Percentiles rank a stretch among this genome's conserved stretches.
These are phyloP conservation scores for Paradendryphiella salina DNA, from an alignment of 2,329 filamentous ascomycete genomes.

Conservation along the genomic window DNA sequence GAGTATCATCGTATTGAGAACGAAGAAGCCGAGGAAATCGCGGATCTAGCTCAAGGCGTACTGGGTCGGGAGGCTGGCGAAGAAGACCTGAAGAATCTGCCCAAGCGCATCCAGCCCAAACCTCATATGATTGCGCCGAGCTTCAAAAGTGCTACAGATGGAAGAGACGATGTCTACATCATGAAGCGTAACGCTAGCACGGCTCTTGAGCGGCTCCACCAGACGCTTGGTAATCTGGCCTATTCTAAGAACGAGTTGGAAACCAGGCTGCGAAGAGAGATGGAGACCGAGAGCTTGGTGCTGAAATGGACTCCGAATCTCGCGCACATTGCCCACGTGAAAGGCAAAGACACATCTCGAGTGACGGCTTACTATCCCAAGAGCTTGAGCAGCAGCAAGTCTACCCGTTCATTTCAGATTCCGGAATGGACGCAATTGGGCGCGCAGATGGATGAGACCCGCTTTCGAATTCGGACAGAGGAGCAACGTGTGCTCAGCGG, in stretches of 20 bases:
- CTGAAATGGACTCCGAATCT: conserved; percentile 85
- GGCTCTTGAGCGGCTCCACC: conserved; percentile 68
- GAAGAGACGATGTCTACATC: conserved; percentile 61
- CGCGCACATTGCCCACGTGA: conserved; percentile 89
- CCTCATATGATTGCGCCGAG: conserved; percentile 37
- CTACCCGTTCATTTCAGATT: conserved; percentile 81
- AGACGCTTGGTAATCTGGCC: conserved; percentile 63
- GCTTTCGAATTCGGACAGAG: conserved; percentile 76
- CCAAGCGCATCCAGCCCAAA: conserved; percentile 45
- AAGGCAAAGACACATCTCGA: conserved; percentile 67
- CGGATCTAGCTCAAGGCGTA: conserved; percentile 73
- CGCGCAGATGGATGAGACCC: conserved; percentile 74
- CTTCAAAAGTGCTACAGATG: conserved; percentile 43
- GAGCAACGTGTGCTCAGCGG: conserved; percentile 78
- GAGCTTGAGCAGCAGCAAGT: conserved; percentile 76
- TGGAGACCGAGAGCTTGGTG: conserved; percentile 61
- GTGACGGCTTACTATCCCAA: conserved; percentile 47
- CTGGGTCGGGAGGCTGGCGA: conserved; percentile 66
- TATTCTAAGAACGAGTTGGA: conserved; percentile 65
- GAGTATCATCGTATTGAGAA: conserved; percentile 79
- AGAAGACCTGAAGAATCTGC: conserved; percentile 53
- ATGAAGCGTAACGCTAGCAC: conserved; percentile 69
- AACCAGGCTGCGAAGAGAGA: conserved; percentile 62
- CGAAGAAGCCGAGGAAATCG: conserved; percentile 69
- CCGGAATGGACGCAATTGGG: conserved; percentile 84